These are phyloP conservation scores for Eleusine indica DNA, from an alignment of 176 grass and related monocot genomes.

Conservation along the genomic window DNA sequence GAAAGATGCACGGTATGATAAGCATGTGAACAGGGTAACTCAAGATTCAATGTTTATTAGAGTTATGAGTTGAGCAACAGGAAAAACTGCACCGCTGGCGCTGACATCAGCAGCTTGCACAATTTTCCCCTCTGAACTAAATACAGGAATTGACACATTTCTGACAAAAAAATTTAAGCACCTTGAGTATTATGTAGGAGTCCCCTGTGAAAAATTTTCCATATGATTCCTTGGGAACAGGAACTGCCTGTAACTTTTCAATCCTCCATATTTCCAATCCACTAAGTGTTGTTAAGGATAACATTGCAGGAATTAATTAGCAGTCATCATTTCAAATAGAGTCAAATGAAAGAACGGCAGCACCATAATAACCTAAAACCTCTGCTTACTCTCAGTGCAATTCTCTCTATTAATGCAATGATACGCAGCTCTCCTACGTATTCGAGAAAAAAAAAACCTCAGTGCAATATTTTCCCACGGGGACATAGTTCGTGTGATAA, in stretches of 20 bases:
- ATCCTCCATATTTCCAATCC: slow-evolving; percentile 98
- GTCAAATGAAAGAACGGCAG: not conserved
- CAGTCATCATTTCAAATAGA: slow-evolving; percentile 8
- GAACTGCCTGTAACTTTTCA: slow-evolving; percentile 83
- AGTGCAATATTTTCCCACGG: slow-evolving; percentile 22
- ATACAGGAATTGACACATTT: slow-evolving; percentile 14
- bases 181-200: slow-evolving; percentile 95
- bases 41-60: slow-evolving; percentile 24
- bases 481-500: slow-evolving; percentile 11
- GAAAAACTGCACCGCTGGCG: slow-evolving; percentile 12
- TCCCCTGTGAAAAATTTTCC: slow-evolving; percentile 91
- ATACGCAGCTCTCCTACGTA: too few relatives aligned
- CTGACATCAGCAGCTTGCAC: slow-evolving; percentile 21
- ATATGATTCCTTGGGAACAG: slow-evolving; percentile 74
- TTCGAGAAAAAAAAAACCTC: not conserved
- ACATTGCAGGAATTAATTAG: slow-evolving; percentile 16
- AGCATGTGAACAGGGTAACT: slow-evolving; percentile 14
- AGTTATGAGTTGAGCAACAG: slow-evolving; percentile 16
- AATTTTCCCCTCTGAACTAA: slow-evolving; percentile 22
- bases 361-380: slow-evolving; percentile 17
- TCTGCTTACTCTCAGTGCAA: slow-evolving; percentile 14
- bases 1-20: slow-evolving; percentile 5
- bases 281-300: slow-evolving; percentile 70
- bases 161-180: slow-evolving; percentile 37
- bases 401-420: not conserved